Evolutionary conservation across 208 protist species (phyloP).

Genomic region (Leishmania turanica): DNA sequence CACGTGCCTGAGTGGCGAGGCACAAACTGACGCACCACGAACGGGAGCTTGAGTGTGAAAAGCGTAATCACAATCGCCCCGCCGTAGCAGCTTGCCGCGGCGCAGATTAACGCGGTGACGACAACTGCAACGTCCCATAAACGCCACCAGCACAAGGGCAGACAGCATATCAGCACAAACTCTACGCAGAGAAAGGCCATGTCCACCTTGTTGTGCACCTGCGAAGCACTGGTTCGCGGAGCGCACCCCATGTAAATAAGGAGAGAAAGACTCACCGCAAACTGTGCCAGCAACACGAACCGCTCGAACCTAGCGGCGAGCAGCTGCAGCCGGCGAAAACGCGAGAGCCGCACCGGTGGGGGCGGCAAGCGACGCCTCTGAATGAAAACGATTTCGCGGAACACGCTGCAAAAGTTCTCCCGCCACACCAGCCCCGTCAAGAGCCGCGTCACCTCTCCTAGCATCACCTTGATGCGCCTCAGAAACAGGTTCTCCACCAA

Average conservation of each 20-base stretch:
- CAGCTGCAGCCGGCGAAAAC: conserved; percentile 23
- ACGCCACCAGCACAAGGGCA: conserved; percentile 46
- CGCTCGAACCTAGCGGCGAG: conserved; percentile 16
- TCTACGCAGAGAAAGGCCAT: conserved; percentile 53
- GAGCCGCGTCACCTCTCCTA: conserved; percentile 35
- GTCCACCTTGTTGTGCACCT: conserved; percentile 52
- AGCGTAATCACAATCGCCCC: conserved; percentile 59
- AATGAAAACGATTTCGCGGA: conserved; percentile 56
- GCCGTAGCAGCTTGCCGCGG: conserved; percentile 34
- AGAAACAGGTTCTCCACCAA: conserved; percentile 21
- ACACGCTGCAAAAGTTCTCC: conserved; percentile 77
- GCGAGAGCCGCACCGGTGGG: conserved; percentile 4
- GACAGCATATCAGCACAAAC: conserved; percentile 33
- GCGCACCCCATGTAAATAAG: conserved; percentile 65
- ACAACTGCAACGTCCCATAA: conserved; percentile 52
- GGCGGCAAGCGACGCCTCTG: conserved; percentile 21
- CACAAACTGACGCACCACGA: conserved; percentile 47
- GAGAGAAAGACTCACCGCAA: conserved; percentile 49
- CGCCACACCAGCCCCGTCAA: conserved; percentile 75
- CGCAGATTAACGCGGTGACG: conserved; percentile 49
- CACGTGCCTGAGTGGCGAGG: conserved; percentile 58
- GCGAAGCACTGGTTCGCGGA: conserved; percentile 30
- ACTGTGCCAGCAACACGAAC: conserved; percentile 50
- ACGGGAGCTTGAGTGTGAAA: conserved; percentile 62
- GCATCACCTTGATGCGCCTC: conserved; percentile 24